These are phyloP conservation scores for Thalassiosira livingstoniorum DNA, from an alignment of 352 stramenopile species.

Conservation along the genomic window DNA sequence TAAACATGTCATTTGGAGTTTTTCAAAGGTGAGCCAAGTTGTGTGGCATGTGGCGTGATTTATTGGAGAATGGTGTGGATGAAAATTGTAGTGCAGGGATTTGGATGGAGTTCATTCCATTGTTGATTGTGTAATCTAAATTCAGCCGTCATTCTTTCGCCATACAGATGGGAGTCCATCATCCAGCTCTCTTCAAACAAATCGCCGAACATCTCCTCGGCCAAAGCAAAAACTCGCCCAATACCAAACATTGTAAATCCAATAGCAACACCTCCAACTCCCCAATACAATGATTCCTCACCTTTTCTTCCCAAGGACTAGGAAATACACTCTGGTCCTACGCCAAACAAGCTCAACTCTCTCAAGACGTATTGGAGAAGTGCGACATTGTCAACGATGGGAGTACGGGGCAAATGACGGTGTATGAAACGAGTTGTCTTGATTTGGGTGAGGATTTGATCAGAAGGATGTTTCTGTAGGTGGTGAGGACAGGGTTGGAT, in stretches of 20 bases:
- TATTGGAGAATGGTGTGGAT: too few relatives aligned
- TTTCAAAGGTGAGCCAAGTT: conserved; percentile 70
- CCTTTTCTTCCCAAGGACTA: conserved; percentile 78
- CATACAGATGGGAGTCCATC: conserved; percentile 65
- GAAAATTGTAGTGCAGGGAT: too few relatives aligned
- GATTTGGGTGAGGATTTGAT: conserved; percentile 78
- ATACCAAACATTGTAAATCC: too few relatives aligned
- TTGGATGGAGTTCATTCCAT: too few relatives aligned
- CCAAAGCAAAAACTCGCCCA: too few relatives aligned
- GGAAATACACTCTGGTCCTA: conserved; percentile 80
- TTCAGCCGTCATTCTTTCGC: too few relatives aligned
- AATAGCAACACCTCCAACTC: too few relatives aligned
- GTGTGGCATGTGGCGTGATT: too few relatives aligned
- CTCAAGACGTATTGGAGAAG: conserved; percentile 56
- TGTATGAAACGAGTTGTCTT: conserved; percentile 74
- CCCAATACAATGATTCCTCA: conserved; percentile 43
- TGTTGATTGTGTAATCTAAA: too few relatives aligned
- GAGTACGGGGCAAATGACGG: conserved; percentile 62
- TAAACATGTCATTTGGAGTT: conserved; percentile 83
- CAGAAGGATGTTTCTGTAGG: conserved; percentile 61
- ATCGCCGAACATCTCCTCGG: conserved; percentile 64
- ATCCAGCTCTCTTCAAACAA: conserved; percentile 76
- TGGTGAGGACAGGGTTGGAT: too few relatives aligned
- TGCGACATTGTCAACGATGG: conserved; percentile 40
- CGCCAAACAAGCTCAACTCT: conserved; percentile 78